Base-by-base conservation (phyloP, 108 stramenopile genomes). In the Cyclostephanos tholiformis region DNA sequence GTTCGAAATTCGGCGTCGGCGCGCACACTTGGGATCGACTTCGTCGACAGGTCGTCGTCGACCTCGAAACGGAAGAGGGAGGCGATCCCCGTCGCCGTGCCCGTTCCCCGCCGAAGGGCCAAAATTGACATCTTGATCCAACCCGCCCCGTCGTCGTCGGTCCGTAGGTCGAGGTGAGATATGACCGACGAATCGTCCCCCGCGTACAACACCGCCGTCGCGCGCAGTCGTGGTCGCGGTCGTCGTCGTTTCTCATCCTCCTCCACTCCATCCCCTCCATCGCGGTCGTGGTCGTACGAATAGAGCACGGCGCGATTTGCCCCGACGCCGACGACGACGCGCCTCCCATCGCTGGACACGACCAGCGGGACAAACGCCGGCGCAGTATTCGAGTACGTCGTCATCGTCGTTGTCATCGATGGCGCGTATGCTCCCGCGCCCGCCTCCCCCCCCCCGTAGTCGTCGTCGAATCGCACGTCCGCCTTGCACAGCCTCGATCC, bases 401-500 rank as follows among this genome's bases (percentile, higher is more conserved):
- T 32, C 32, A 4, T 32, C 32, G 32, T 4, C 32, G 32, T n/a
- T n/a, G n/a, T n/a, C n/a, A n/a, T n/a, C n/a, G n/a, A n/a, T n/a
- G n/a, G n/a, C n/a, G n/a, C n/a, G n/a, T n/a, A n/a, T n/a, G n/a
- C n/a, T 36, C 36, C 36, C 36, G 36, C 36, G 6, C 36, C 36
- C 41, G 41, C 41, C 41, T 9, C 41, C 41, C 1, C 41, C 41
- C 41, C 41, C 44, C 14, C 44, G 44, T 1, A 13, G 44, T 46
- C 44, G 44, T 26, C 5, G 44, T 0, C 9, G 10, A 25, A 38
- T 23, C 29, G 65, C 39, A 67, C 29, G 27, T 66, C 66, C 0
- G 46, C 23, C 70, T 72, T 71, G 71, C 50, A 26, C 51, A 81
- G 14, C 48, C 60, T 81, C 20, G 51, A 71, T 20, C 80, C 80